A percentile compares a stretch with the other conserved stretches of the same genome.
These are phyloP conservation scores for Pulveroboletus sp. DNA, from an alignment of 768 basidiomycete species.

Conservation along the genomic window DNA sequence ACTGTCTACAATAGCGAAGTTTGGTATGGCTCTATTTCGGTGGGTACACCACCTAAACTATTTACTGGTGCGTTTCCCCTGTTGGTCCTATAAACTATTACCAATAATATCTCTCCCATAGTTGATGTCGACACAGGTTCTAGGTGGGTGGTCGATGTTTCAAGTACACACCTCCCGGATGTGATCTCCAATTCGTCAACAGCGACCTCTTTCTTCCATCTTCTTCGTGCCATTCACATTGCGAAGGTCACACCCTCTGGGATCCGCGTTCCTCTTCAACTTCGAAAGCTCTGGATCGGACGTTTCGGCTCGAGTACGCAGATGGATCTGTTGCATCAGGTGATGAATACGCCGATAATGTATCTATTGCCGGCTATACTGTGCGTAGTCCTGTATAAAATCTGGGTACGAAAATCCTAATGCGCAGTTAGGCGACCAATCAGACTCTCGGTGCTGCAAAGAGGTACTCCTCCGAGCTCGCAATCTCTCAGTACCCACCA, in stretches of 20 bases:
- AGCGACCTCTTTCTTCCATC: slow-evolving; percentile 18
- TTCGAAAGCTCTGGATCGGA: slow-evolving; percentile 16
- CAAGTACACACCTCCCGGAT: too few relatives aligned
- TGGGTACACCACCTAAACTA: slow-evolving; percentile 3
- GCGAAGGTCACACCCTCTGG: slow-evolving; percentile 28
- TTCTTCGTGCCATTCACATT: slow-evolving; percentile 10
- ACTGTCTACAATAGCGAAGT: background rate
- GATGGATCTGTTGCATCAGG: slow-evolving; percentile 35
- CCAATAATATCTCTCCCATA: slow-evolving; percentile 24
- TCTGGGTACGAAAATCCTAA: background rate
- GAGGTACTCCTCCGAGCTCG: background rate
- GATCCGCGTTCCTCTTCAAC: slow-evolving; percentile 25
- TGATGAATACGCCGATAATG: slow-evolving; percentile 35
- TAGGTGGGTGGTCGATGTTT: background rate
- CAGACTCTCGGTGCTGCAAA: slow-evolving; percentile 11
- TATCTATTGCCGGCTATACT: slow-evolving; percentile 2
- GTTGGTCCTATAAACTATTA: background rate
- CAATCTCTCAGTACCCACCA: background rate
- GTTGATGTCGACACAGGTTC: slow-evolving; percentile 28
- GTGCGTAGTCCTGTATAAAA: background rate
- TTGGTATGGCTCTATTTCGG: slow-evolving; percentile 13
- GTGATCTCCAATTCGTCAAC: background rate
- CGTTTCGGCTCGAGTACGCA: slow-evolving; percentile 35
- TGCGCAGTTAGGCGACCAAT: background rate
- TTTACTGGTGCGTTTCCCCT: slow-evolving; percentile 5